Evolutionary conservation across 208 protist genomes (phyloP), one percentile per base, ranked within the genome.

Genomic region (Leishmania amazonensis): DNA sequence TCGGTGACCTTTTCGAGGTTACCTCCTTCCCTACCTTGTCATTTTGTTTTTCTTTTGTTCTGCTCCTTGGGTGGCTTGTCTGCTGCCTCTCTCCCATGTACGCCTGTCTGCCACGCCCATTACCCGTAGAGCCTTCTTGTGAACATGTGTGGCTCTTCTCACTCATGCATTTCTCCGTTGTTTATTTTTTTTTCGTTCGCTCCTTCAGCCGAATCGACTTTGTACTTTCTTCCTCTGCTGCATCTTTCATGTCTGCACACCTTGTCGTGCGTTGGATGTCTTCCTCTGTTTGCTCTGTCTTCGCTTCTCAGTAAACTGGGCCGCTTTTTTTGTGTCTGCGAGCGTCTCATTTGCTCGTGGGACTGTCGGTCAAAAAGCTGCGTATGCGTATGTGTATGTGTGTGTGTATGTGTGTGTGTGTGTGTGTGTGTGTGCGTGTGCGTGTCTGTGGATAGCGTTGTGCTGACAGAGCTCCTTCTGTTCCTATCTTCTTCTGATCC

Each of bases 141-240:
- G 21, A 7, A 3, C 68, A 74, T 51, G 19, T 58, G 47, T 21
- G 45, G 15, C 8, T 28, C 71, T 54, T 24, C 4, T 35, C 45
- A 47, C 73, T 62, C 17, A 35, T 40, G 28, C 19, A 21, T 76
- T n/a, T 49, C 42, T 58, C 47, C 13, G 9, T 2, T 54, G 2
- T 45, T 28, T 47, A 42, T 45, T 76, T 6, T 60, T 60, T 76
- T 31, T 76, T 76, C 19, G 35, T 76, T 76, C 57, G 45, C n/a
- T 54, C 72, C 35, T 76, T 79, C 35, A 54, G 64, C 54, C 60
- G 38, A 28, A 38, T 75, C 42, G 19, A 31, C 42, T 8, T 72
- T 35, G 28, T 70, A 35, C n/a, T 40, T 72, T 72, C 7, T 3
- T 72, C 24, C 40, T 42, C 67, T 72, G 35, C 67, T 72, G n/a